Conservation (phyloP, 2,329 filamentous ascomycete genomes). For the Calonectria multiphialidica region DNA sequence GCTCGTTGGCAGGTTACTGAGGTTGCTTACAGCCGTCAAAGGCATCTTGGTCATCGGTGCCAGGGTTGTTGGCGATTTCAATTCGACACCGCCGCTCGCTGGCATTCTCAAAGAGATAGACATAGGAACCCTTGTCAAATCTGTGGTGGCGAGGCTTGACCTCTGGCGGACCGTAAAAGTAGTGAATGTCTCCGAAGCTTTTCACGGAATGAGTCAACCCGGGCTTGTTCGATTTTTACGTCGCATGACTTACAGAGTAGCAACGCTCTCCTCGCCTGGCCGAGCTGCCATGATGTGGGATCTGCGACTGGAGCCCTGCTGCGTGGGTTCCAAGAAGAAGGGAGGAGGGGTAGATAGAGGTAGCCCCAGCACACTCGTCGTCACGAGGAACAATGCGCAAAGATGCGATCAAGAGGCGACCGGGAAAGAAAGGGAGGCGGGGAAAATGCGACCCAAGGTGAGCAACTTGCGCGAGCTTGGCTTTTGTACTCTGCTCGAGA, state of each 20-base stretch:
- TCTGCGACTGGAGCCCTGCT: neutral
- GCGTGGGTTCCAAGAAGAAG: neutral
- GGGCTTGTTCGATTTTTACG: neutral
- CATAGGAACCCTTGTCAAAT: conserved; percentile 83
- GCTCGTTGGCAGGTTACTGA: conserved; percentile 16
- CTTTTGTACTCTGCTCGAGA: conserved; percentile 41
- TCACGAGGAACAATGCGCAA: conserved; percentile 2
- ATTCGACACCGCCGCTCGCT: conserved; percentile 75
- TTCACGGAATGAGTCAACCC: conserved; percentile 17
- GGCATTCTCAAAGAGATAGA: conserved; percentile 84
- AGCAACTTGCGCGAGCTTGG: conserved; percentile 35
- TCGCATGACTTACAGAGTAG: conserved; percentile 59
- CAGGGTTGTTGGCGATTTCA: conserved; percentile 81
- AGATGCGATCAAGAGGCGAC: neutral
- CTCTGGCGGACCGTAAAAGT: conserved; percentile 78
- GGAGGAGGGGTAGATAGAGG: neutral
- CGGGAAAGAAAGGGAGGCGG: conserved; percentile 3
- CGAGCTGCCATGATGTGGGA: conserved; percentile 56
- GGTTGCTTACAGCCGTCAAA: conserved; percentile 78
- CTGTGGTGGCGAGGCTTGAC: conserved; percentile 80
- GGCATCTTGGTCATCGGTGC: conserved; percentile 82
- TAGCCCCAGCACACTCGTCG: conserved; percentile 25
- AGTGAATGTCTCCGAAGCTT: conserved; percentile 84
- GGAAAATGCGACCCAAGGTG: conserved; percentile 18
- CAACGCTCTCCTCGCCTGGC: conserved; percentile 64